Conservation (phyloP, 2,329 filamentous ascomycete genomes). For the Penicillium freii region DNA sequence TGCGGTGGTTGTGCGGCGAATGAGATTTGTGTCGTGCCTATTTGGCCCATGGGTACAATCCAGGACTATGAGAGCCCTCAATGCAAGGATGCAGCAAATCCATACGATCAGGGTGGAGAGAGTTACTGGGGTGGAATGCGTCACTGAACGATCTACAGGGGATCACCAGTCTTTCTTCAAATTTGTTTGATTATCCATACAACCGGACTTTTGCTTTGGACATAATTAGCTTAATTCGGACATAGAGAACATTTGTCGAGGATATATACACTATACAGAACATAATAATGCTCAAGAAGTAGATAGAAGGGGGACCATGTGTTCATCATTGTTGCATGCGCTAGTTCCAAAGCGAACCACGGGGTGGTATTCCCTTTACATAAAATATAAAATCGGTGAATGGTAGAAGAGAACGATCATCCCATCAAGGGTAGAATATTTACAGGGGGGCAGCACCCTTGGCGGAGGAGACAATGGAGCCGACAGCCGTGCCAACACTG, state of each 20-base stretch:
- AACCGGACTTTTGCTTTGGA: background rate
- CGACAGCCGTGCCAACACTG: conserved; percentile 5
- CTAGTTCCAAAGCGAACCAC: background rate
- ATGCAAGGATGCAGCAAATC: conserved; percentile 39
- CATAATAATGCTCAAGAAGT: background rate
- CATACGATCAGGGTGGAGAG: conserved; percentile 22
- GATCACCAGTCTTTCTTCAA: too few species aligned
- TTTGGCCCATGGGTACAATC: conserved; percentile 59
- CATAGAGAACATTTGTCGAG: background rate
- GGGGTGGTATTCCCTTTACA: background rate
- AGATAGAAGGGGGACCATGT: background rate
- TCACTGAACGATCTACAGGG: background rate
- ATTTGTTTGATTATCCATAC: too few species aligned
- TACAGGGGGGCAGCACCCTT: conserved; percentile 10
- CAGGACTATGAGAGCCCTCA: conserved; percentile 55
- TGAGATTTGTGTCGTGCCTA: conserved; percentile 61
- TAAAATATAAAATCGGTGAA: background rate
- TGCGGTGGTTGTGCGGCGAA: conserved; percentile 54
- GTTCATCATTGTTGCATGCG: background rate
- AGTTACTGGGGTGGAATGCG: conserved; percentile 30
- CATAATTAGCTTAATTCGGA: background rate
- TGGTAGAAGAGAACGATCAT: conserved; percentile 20
- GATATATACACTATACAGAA: conserved; percentile 2
- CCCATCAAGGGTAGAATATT: conserved; percentile 17
- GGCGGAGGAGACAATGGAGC: conserved; percentile 13